A percentile compares a stretch with the other conserved stretches of the same genome.
Evolutionary conservation across 352 stramenopile species (phyloP).

Genomic region (Pelagophyceae sp.): DNA sequence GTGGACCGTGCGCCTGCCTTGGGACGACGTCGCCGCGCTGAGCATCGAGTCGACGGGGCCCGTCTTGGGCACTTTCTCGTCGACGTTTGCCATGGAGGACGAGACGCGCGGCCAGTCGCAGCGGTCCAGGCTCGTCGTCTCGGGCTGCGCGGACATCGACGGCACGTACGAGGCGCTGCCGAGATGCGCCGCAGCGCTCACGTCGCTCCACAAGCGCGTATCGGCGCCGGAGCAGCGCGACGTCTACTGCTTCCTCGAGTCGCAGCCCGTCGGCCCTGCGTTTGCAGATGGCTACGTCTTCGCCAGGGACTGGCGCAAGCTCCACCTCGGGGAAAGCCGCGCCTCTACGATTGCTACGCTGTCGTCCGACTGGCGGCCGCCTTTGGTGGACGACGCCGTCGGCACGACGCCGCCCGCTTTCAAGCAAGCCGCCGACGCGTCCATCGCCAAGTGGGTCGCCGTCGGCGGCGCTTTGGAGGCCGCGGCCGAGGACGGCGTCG

Average conservation of each 20-base stretch:
- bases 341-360: neutral
- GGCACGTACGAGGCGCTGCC: constrained; percentile 32
- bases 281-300: constrained; percentile 21
- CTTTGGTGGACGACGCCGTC: neutral
- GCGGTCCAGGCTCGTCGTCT: constrained; percentile 25
- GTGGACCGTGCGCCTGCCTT: constrained; percentile 28
- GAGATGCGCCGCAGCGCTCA: constrained; percentile 30
- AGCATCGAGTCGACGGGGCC: constrained; percentile 15
- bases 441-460: neutral
- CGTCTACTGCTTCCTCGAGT: constrained; percentile 38
- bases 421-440: neutral
- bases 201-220: constrained; percentile 30
- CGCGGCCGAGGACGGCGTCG: neutral
- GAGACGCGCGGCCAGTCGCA: constrained; percentile 22
- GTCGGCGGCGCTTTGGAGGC: neutral
- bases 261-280: constrained; percentile 9
- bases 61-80: constrained; percentile 3
- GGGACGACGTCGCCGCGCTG: neutral
- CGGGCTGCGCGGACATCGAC: constrained; percentile 10
- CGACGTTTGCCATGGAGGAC: constrained; percentile 23
- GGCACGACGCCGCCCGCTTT: neutral
- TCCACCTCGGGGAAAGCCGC: neutral
- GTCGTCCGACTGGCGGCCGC: neutral
- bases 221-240: neutral
- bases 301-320: constrained; percentile 14